A percentile compares a stretch with the other conserved stretches of the same genome.
Conservation (phyloP, 2,329 filamentous ascomycete genomes). For the Aureobasidium sp. region DNA sequence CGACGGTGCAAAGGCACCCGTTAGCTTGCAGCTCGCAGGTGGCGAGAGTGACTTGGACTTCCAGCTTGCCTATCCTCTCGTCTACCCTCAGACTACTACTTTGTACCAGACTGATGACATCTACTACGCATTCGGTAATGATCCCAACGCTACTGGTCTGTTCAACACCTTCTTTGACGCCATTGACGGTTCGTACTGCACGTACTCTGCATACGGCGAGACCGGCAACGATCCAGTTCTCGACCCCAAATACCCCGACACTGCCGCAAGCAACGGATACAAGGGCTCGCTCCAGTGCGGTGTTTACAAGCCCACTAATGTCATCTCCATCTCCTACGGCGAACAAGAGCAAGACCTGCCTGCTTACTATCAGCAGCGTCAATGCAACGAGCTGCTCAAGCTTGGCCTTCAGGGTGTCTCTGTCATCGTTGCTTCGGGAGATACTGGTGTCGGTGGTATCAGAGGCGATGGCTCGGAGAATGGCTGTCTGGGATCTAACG, state of each 20-base stretch:
- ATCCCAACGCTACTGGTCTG: slow-evolving; percentile 34
- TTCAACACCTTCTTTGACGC: slow-evolving; percentile 46
- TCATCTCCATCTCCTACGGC: slow-evolving; percentile 55
- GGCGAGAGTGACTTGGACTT: slow-evolving; percentile 45
- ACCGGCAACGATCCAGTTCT: slow-evolving; percentile 44
- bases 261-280: slow-evolving; percentile 20
- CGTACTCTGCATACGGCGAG: slow-evolving; percentile 39
- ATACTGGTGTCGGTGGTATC: slow-evolving; percentile 33
- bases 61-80: slow-evolving; percentile 43
- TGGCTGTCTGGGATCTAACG: slow-evolving; percentile 24
- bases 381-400: slow-evolving; percentile 40
- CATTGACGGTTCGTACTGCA: slow-evolving; percentile 49
- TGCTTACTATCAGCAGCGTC: slow-evolving; percentile 45
- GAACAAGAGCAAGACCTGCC: slow-evolving; percentile 50
- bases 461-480: slow-evolving; percentile 26
- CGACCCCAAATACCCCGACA: slow-evolving; percentile 43
- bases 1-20: slow-evolving; percentile 22
- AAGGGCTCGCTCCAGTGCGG: slow-evolving; percentile 37
- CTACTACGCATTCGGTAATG: slow-evolving; percentile 29
- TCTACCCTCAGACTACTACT: slow-evolving; percentile 46
- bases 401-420: slow-evolving; percentile 45
- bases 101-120: slow-evolving; percentile 43
- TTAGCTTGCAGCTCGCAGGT: slow-evolving; percentile 25
- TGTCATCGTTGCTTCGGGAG: slow-evolving; percentile 43
- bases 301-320: slow-evolving; percentile 47